These are phyloP conservation scores for Metschnikowia borealis DNA, from an alignment of 805 yeast genomes.

Conservation along the genomic window DNA sequence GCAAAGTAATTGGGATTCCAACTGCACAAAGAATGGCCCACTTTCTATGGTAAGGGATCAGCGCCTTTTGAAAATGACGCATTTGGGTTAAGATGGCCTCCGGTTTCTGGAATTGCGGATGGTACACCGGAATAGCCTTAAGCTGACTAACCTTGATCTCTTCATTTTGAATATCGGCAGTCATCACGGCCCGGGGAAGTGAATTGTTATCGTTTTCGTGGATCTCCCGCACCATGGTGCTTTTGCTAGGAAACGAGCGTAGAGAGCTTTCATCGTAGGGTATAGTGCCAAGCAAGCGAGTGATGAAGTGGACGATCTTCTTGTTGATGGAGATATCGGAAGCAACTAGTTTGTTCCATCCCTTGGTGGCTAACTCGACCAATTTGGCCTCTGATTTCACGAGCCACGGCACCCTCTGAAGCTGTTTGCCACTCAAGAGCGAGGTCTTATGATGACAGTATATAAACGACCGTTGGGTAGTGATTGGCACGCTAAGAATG, in stretches of 20 bases:
- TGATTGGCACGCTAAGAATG: slow-evolving; percentile 68
- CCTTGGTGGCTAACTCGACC: slow-evolving; percentile 45
- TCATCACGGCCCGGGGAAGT: slow-evolving; percentile 13
- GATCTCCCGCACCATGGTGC: slow-evolving; percentile 50
- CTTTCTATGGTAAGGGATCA: slow-evolving; percentile 51
- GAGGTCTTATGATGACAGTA: slow-evolving; percentile 58
- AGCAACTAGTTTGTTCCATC: slow-evolving; percentile 59
- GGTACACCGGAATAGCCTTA: slow-evolving; percentile 39
- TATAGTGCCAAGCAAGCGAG: slow-evolving; percentile 52
- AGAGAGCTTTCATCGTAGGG: slow-evolving; percentile 81
- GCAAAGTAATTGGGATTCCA: slow-evolving; percentile 73
- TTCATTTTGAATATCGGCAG: slow-evolving; percentile 11
- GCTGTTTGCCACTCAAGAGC: slow-evolving; percentile 24
- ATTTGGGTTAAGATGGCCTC: slow-evolving; percentile 37
- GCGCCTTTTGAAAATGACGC: slow-evolving; percentile 37
- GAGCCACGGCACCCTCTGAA: slow-evolving; percentile 26
- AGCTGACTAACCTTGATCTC: slow-evolving; percentile 27
- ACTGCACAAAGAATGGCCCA: slow-evolving; percentile 50
- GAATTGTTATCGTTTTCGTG: slow-evolving; percentile 22
- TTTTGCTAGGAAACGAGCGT: slow-evolving; percentile 68
- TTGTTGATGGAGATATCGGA: slow-evolving; percentile 57
- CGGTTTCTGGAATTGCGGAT: slow-evolving; percentile 34
- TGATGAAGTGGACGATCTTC: slow-evolving; percentile 51
- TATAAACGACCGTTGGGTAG: slow-evolving; percentile 55
- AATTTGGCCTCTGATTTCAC: slow-evolving; percentile 45